Evolutionary conservation across 352 stramenopile species (phyloP), one percentile per base, ranked within the genome.

Genomic region (Globisporangium nagaii): DNA sequence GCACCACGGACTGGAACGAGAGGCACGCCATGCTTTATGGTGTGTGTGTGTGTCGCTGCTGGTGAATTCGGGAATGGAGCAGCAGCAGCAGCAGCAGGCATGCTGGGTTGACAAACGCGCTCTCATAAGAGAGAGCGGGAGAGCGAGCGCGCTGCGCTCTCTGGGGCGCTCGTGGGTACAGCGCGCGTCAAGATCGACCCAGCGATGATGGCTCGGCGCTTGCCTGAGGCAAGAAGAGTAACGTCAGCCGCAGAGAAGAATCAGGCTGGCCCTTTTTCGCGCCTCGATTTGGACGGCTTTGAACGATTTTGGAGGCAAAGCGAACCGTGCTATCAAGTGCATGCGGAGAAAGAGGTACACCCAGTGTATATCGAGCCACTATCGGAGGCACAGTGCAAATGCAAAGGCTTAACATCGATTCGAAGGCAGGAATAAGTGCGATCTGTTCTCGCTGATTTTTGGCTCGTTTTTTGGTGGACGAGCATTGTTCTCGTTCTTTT

Each of bases 1-100:
- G 43, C 15, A 17, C 43, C 13, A 36, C 43, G 9, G 43, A 49
- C 15, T 32, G 43, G 27, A 24, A 49, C 25, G 43, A 49, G 27
- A 49, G 43, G 43, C 43, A 49, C 25, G 43, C 43, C 43, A 49
- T 48, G 24, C 42, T 48, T n/a, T n/a, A n/a, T n/a, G n/a, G 41
- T 45, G 22, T 49, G 25, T 49, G 25, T 48, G 41, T 47, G 42
- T 34, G 41, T 6, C 34, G 8, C 8, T 36, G 43, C n/a, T n/a
- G 43, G 43, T 49, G 17, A 36, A 49, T 36, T 49, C 11, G 43
- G 43, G 19, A 49, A 49, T 49, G 43, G 36, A 27, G 6, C 1
- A n/a, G n/a, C n/a, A n/a, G n/a, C n/a, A n/a, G n/a, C n/a, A n/a
- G n/a, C n/a, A n/a, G n/a, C n/a, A n/a, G n/a, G 27, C 17, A 22